phyloP scores from a whole-genome alignment of 2,329 filamentous ascomycete genomes.

The Fusarium nematophilum region DNA sequence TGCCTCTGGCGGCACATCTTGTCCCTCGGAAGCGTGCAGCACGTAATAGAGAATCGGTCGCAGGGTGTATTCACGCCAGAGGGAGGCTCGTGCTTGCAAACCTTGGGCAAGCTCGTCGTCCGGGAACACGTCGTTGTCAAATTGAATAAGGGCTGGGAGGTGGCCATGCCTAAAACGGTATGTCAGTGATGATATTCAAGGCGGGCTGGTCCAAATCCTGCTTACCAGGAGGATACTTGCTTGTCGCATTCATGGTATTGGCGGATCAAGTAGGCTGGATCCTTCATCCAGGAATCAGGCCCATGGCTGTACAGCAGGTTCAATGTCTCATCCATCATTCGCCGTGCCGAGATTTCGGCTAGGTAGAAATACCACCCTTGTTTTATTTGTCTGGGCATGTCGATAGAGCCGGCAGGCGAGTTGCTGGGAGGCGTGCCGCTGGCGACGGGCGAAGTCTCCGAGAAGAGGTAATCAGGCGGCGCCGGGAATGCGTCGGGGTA shows the following conservation, averaged over 20 bases:
- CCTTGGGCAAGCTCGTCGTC: conserved; percentile 17
- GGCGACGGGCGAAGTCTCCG: neutral
- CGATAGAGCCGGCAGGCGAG: no score
- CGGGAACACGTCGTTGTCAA: neutral
- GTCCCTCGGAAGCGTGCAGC: neutral
- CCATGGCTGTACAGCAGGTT: conserved; percentile 13
- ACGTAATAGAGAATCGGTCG: conserved; percentile 22
- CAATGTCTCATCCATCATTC: conserved; percentile 16
- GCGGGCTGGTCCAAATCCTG: no score
- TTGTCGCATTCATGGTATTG: conserved; percentile 23
- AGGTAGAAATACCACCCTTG: conserved; percentile 24
- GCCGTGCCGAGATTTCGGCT: conserved; percentile 15
- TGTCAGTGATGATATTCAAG: neutral
- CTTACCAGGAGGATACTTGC: conserved; percentile 15
- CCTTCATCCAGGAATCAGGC: conserved; percentile 12
- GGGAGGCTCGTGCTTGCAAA: conserved; percentile 10
- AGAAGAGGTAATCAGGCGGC: conserved; percentile 3
- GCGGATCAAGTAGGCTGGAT: conserved; percentile 7
- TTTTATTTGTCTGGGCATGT: neutral
- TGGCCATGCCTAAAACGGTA: conserved; percentile 12
- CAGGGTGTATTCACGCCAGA: conserved; percentile 21
- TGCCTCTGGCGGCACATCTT: neutral
- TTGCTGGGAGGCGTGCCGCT: no score
- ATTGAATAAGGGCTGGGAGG: conserved; percentile 15
- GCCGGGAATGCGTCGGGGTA: conserved; percentile 18